Conservation (phyloP, 805 yeast species). For the Pichia exigua region DNA sequence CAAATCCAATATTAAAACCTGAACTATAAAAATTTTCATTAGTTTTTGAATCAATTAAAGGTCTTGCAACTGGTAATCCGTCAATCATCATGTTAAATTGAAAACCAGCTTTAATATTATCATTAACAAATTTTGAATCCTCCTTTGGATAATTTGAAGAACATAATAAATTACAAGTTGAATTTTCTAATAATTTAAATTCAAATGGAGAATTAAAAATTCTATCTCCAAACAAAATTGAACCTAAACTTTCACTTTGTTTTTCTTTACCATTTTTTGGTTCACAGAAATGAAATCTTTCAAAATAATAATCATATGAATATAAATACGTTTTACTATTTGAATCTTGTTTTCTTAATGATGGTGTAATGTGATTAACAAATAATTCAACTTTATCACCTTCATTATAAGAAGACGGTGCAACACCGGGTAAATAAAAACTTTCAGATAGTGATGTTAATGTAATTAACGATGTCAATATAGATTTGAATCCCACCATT, state of each 20-base stretch:
- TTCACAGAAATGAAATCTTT: conserved; percentile 73
- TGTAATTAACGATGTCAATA: background rate
- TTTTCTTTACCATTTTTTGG: conserved; percentile 61
- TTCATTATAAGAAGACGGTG: conserved; percentile 78
- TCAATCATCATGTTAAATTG: conserved; percentile 90
- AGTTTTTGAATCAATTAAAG: conserved; percentile 49
- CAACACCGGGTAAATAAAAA: conserved; percentile 92
- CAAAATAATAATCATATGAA: conserved; percentile 78
- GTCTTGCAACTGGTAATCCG: conserved; percentile 86
- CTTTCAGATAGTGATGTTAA: conserved; percentile 10
- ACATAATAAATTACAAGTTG: conserved; percentile 65
- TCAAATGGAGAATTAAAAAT: conserved; percentile 88
- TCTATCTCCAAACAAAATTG: conserved; percentile 91
- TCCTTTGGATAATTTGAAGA: conserved; percentile 46
- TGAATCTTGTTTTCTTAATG: conserved; percentile 36
- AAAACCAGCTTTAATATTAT: conserved; percentile 75
- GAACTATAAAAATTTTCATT: conserved; percentile 59
- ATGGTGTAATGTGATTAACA: conserved; percentile 88
- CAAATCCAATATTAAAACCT: conserved; percentile 73
- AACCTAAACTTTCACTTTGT: conserved; percentile 86
- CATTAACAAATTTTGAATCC: conserved; percentile 69
- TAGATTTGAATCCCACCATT: background rate
- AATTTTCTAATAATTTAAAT: conserved; percentile 67
- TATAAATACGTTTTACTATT: conserved; percentile 50
- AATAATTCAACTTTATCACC: conserved; percentile 69